Percentiles rank a stretch among this genome's conserved stretches.
These are phyloP conservation scores for Trametes coccinea DNA, from an alignment of 768 basidiomycete genomes.

Conservation along the genomic window DNA sequence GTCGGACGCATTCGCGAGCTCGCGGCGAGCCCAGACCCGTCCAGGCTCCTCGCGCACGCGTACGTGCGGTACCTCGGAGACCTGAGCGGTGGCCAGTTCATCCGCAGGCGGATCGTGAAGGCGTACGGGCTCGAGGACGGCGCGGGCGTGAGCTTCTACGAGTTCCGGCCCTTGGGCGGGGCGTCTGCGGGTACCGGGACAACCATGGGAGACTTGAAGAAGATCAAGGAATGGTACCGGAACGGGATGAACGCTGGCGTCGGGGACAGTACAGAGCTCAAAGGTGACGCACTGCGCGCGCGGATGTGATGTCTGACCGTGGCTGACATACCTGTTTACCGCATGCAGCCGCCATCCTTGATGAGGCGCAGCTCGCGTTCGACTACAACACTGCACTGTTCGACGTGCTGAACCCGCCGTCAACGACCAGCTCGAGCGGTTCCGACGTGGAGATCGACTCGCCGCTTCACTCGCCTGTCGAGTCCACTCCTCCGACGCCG, in stretches of 20 bases:
- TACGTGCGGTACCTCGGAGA: constrained; percentile 86
- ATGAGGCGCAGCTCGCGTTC: constrained; percentile 37
- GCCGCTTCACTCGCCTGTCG: constrained; percentile 13
- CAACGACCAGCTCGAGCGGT: background rate
- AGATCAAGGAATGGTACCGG: constrained; percentile 73
- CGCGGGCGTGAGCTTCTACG: constrained; percentile 61
- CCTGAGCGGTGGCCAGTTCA: constrained; percentile 74
- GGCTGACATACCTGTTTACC: background rate
- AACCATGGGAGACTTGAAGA: constrained; percentile 60
- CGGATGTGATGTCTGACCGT: background rate
- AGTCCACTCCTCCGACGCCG: constrained; percentile 5
- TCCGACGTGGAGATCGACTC: constrained; percentile 12
- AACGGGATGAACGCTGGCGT: constrained; percentile 41
- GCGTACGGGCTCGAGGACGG: constrained; percentile 61
- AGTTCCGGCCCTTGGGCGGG: constrained; percentile 58
- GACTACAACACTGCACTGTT: constrained; percentile 36
- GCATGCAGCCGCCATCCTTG: constrained; percentile 27
- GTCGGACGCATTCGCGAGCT: constrained; percentile 53
- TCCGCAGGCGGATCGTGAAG: constrained; percentile 61
- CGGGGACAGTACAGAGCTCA: constrained; percentile 33
- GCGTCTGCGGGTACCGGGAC: constrained; percentile 37
- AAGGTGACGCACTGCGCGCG: constrained; percentile 27
- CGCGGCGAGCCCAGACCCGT: constrained; percentile 44
- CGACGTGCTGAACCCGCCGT: constrained; percentile 28
- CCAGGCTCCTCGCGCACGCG: constrained; percentile 68